Evolutionary conservation across 495 filamentous ascomycete genomes (phyloP).

Genomic region (Xylaria nigripes): DNA sequence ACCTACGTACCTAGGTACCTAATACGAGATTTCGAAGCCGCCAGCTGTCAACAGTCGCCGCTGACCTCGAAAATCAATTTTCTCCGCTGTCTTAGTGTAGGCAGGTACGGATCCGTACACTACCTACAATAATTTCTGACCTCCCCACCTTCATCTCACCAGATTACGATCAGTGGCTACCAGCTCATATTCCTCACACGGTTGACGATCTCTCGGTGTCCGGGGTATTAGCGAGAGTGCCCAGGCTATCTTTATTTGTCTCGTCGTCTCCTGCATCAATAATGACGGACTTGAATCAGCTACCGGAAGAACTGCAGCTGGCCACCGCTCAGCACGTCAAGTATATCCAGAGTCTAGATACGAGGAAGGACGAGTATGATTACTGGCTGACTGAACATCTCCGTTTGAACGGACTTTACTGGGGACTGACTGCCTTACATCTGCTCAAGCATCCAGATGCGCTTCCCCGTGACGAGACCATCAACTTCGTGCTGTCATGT

Average conservation of each 20-base stretch:
- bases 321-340: conserved; percentile 72
- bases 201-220: neutral
- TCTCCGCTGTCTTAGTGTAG: neutral
- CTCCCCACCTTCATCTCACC: neutral
- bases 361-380: conserved; percentile 83
- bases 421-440: conserved; percentile 85
- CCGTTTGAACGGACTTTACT: conserved; percentile 89
- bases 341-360: conserved; percentile 91
- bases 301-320: conserved; percentile 55
- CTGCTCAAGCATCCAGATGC: conserved; percentile 72
- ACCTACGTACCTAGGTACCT: too few relatives aligned
- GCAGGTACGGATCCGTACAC: too few relatives aligned
- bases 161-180: neutral
- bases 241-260: neutral
- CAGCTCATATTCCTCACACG: neutral
- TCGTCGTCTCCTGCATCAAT: neutral
- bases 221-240: neutral
- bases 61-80: neutral
- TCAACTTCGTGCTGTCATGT: conserved; percentile 88
- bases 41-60: neutral
- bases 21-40: too few relatives aligned
- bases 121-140: too few relatives aligned
- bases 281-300: conserved; percentile 27
- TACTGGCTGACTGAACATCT: conserved; percentile 97
- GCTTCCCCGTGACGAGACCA: conserved; percentile 69